Evolutionary conservation across 345 rosid species (phyloP), one percentile per base, ranked within the genome.

Genomic region (Syzygium oleosum): DNA sequence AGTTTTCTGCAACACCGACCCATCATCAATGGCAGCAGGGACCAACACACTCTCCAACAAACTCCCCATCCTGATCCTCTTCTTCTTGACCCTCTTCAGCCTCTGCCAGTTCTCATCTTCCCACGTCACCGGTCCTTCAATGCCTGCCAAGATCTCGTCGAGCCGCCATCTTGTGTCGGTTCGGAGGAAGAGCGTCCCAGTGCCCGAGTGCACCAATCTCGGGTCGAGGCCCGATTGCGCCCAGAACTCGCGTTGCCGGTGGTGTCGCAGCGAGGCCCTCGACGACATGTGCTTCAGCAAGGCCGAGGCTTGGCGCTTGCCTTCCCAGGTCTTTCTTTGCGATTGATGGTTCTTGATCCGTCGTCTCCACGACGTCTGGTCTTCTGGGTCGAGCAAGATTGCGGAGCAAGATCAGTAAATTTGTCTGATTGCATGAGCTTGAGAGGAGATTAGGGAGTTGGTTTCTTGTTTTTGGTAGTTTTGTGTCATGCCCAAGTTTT

Each of bases 201-300:
- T 92, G 89, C 91, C 91, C 14, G 93, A 89, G 54, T 96, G 98
- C 91, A 85, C 90, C 83, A 92, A 90, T 84, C 91, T 94, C 93
- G 89, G 87, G 22, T 92, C 95, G 15, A 91, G 93, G 93, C 92
- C 95, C 89, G 97, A 90, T 79, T 96, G 98, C 89, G 84, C 86
- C 3, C 91, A 88, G 88, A 89, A 89, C 89, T 94, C 95, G n/a
- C 90, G 88, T 68, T 94, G 98, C 89, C 91, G 91, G 34, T 96
- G 98, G 98, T 96, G 98, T 89, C 91, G 91, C n/a, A 96, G 98
- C 68, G 94, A 94, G 51, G 95, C 91, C 90, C 95, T 96, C 3
- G 96, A 95, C 85, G 98, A 95, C 88, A 92, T 91, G 91, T 96
- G 98, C 92, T 96, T 95, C 52, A 86, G 85, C 89, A 94, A 91